These are phyloP conservation scores for Balakata baccata DNA, from an alignment of 345 rosid species.

Conservation along the genomic window DNA sequence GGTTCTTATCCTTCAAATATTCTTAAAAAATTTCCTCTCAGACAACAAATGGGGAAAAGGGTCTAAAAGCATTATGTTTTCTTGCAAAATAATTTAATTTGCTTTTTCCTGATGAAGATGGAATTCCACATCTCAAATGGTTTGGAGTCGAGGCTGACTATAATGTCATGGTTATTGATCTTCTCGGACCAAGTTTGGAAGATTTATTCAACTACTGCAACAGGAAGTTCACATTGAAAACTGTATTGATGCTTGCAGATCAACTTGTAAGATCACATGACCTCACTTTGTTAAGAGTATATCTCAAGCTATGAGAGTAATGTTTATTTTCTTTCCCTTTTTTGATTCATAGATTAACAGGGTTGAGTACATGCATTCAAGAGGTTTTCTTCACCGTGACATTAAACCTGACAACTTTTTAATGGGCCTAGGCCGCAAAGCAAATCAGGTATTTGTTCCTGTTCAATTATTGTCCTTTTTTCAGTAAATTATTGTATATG, in stretches of 20 bases:
- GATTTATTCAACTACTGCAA: constrained; percentile 80
- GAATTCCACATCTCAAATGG: constrained; percentile 85
- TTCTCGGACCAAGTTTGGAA: constrained; percentile 89
- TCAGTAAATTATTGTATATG: neutral
- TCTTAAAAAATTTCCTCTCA: neutral
- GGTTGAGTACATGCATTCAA: constrained; percentile 73
- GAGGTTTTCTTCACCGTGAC: constrained; percentile 85
- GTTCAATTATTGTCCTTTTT: neutral
- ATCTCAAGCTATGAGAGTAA: constrained; percentile 4
- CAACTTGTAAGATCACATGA: constrained; percentile 51
- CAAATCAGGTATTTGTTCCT: constrained; percentile 56
- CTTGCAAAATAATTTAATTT: neutral
- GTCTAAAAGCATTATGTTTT: neutral
- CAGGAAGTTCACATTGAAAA: constrained; percentile 64
- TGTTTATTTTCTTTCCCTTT: constrained; percentile 12
- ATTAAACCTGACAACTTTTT: constrained; percentile 87
- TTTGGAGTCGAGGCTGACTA: constrained; percentile 79
- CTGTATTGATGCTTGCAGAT: constrained; percentile 88
- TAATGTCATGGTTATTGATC: constrained; percentile 81
- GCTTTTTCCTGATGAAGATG: constrained; percentile 43
- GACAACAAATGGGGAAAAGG: neutral
- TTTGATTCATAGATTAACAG: constrained; percentile 58
- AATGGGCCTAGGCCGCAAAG: constrained; percentile 85
- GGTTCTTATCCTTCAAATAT: neutral
- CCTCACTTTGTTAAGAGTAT: neutral